Evolutionary conservation across 441 rosid species (phyloP).

Genomic region (Erysimum cheiri): DNA sequence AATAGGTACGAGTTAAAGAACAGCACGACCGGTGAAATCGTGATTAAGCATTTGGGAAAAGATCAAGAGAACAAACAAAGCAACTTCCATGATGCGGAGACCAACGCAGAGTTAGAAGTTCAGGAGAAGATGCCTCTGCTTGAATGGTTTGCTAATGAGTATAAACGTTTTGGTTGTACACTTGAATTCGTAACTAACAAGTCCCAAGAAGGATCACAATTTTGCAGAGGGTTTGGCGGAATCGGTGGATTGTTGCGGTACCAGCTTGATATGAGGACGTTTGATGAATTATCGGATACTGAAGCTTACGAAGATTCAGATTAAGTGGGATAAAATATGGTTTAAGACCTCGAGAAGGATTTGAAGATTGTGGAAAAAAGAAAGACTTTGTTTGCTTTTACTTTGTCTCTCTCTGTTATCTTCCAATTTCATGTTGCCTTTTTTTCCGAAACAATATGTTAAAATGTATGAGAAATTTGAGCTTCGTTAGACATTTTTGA

Average conservation of each 20-base stretch:
- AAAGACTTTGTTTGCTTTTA: neutral
- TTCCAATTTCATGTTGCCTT: conserved; percentile 23
- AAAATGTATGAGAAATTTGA: conserved; percentile 17
- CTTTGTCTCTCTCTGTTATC: conserved; percentile 3
- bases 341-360: conserved; percentile 28
- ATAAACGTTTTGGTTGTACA: conserved; percentile 75
- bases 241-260: conserved; percentile 89
- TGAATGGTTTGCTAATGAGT: conserved; percentile 92
- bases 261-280: conserved; percentile 77
- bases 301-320: conserved; percentile 53
- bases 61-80: conserved; percentile 67
- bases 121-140: conserved; percentile 68
- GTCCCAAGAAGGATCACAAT: conserved; percentile 89
- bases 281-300: conserved; percentile 71
- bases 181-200: conserved; percentile 87
- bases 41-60: conserved; percentile 72
- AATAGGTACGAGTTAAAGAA: conserved; percentile 68
- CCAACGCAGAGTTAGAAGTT: conserved; percentile 67
- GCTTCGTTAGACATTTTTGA: neutral
- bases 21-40: conserved; percentile 54
- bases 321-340: conserved; percentile 6
- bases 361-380: conserved; percentile 21
- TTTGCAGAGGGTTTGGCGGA: conserved; percentile 92
- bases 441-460: conserved; percentile 9
- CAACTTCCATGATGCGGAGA: conserved; percentile 62